Base-by-base conservation (phyloP, 208 protist genomes). In the Wallacemonas sp. region DNA sequence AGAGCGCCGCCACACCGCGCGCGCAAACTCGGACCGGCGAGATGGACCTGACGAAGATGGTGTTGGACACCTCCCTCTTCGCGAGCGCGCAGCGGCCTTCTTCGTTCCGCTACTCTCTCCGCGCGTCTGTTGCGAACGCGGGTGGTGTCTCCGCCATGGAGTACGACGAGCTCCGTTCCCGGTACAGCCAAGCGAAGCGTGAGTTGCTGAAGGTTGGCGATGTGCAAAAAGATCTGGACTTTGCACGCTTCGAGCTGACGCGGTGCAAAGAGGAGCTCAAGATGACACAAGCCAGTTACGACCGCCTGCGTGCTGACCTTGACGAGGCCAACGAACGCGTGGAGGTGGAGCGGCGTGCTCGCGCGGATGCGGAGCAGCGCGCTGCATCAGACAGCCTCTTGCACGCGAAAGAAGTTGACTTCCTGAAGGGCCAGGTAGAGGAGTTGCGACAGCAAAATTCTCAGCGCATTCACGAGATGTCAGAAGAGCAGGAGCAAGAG, bases 201-300 rank as follows among this genome's bases (percentile, higher is more conserved):
- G 90, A 96, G 66, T 71, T 87, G 30, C 62, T 96, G 10, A 87
- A 85, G 66, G 62, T 85, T 45, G 85, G 80, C 0, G 85, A 89
- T 59, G 75, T 81, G 32, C 83, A 93, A 46, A 79, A 86, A 22
- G 90, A 93, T 27, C 63, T 96, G 29, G 90, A 96, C 42, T 79
- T 86, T 36, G 67, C 80, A 19, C 79, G 79, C 9, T 89, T 91
- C 61, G 90, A 93, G 63, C 69, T 93, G 2, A 79, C 74, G 1
- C 79, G 79, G 17, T 64, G 73, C n/a, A 68, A 87, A 22, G 85
- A 93, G 37, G 87, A 96, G 64, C 50, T 85, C 24, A 76, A 75
- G 48, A 68, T 85, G 21, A 63, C 84, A 50, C 76, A 73, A 17
- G 67, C 79, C 29, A 84, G 71, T 42, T 66, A 84, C 30, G 63